Evolutionary conservation across 2,329 filamentous ascomycete genomes (phyloP), one percentile per base, ranked within the genome.

Genomic region (Fusarium compactum): DNA sequence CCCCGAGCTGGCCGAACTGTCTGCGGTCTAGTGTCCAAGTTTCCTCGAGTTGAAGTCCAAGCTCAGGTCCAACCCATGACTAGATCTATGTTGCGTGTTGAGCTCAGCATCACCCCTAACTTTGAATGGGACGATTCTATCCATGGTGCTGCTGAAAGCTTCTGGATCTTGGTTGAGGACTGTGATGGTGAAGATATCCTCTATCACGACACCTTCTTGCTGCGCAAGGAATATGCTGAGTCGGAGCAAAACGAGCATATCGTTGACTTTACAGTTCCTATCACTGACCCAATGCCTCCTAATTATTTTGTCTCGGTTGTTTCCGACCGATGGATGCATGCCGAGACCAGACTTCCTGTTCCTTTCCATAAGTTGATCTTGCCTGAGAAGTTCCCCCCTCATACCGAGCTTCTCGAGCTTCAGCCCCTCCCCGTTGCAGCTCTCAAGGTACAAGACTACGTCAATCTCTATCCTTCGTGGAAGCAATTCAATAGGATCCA

Each of bases 251-350:
- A 95, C 70, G 95, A 98, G 82, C 96, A 99, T 80, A 82, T 98
- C 14, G 92, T 99, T 29, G 96, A 99, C 74, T 96, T 99, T 75
- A 98, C 95, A 0, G 95, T 98, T 5, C 93, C 96, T 1, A 97
- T 99, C 72, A 95, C 94, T 1, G 96, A 99, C 74, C 97, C 97
- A 0, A 97, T 98, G 92, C 96, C 96, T 16, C 96, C 97, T 1
- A 97, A 99, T 80, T 99, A 99, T 83, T 99, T 99, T 82, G 94
- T 99, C 75, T 96, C 94, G 1, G 89, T 99, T 41, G 83, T 98
- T 22, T 98, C 95, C 6, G 96, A 99, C 80, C 88, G 96, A 73
- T 99, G 96, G 96, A 98, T 99, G 94, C 94, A 97, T 78, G 94
- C 95, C 1, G 95, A 99, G 82, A 97, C 95, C 2, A 94, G 95